Evolutionary conservation across 495 filamentous ascomycete species (phyloP).

Genomic region (Bacidia rubella): DNA sequence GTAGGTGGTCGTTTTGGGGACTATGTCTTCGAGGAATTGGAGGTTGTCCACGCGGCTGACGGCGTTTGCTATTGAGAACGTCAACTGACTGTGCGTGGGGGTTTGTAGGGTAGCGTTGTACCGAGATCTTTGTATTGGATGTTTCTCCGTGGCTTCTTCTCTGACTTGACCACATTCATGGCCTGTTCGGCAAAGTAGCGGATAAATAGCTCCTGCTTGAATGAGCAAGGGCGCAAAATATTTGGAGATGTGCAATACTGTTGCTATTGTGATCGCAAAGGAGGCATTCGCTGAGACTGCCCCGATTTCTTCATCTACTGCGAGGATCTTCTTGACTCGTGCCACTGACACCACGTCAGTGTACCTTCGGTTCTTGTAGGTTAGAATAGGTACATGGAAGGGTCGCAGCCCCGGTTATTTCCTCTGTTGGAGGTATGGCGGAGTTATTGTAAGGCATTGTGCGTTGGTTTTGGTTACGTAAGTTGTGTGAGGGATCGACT

Average conservation of each 20-base stretch:
- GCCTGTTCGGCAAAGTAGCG: conserved; percentile 77
- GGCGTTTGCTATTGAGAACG: conserved; percentile 48
- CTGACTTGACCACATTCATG: conserved; percentile 76
- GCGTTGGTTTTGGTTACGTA: too few relatives aligned
- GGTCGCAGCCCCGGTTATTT: conserved; percentile 70
- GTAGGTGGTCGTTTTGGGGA: conserved; percentile 72
- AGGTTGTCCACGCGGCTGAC: conserved; percentile 85
- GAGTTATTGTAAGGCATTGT: conserved; percentile 82
- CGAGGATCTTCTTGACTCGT: conserved; percentile 85
- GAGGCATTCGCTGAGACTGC: conserved; percentile 84
- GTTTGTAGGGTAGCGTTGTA: conserved; percentile 22
- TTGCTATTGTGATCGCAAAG: conserved; percentile 87
- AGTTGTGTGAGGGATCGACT: too few relatives aligned
- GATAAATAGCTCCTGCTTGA: conserved; percentile 78
- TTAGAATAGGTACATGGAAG: conserved; percentile 56
- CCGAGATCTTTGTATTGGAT: conserved; percentile 93
- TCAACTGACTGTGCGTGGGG: background rate
- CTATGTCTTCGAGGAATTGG: conserved; percentile 84
- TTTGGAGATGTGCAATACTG: too few relatives aligned
- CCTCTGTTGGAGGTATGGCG: conserved; percentile 62
- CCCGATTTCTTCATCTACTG: conserved; percentile 68
- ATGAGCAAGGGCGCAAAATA: background rate
- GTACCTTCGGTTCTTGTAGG: background rate
- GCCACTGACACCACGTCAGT: conserved; percentile 44
- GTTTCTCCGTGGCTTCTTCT: conserved; percentile 81